Base-by-base conservation (phyloP, 495 filamentous ascomycete genomes). In the Podospora bellae-mahoneyi region DNA sequence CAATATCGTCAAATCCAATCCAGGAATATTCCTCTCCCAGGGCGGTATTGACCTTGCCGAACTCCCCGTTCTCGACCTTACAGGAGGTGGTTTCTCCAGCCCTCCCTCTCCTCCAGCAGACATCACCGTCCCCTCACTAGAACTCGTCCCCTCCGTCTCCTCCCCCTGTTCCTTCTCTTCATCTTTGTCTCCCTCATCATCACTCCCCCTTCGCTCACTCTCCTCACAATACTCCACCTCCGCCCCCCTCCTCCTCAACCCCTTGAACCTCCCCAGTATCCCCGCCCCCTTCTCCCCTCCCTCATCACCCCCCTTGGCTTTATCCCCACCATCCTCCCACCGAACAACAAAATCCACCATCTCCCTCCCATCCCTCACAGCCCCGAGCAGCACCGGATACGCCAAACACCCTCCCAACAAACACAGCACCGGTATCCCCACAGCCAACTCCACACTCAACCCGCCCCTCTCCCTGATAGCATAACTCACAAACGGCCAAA, bases 401-500 rank as follows among this genome's bases (percentile, higher is more conserved):
- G 77, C 81, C 18, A 78, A 64, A n/a, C 76, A 66, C 2, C 76
- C 72, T 6, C 72, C 67, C 0, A 74, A 73, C 20, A 81, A 69
- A 39, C 83, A 58, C 16, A 68, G 79, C 9, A 80, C 72, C 0
- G 82, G 77, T 0, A 82, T 28, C 4, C 75, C 71, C 30, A 80
- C 80, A 0, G 76, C 71, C 3, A 74, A 75, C 63, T 79, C 78
- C 2, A 80, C 69, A 26, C 66, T 75, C 75, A 32, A 44, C 20
- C 61, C 32, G 7, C 26, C 62, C 5, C 4, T 71, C 39, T 18
- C 73, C 34, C 15, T n/a, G 34, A 83, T 78, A 0, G 76, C 81
- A 60, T 80, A 84, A 48, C 80, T 83, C 64, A 92, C 85, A 23
- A 89, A 88, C 0, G 89, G 90, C 73, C 91, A 87, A 16, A 89